phyloP scores from a whole-genome alignment of 202 grass and related monocot species.

The Panicum virgatum region DNA sequence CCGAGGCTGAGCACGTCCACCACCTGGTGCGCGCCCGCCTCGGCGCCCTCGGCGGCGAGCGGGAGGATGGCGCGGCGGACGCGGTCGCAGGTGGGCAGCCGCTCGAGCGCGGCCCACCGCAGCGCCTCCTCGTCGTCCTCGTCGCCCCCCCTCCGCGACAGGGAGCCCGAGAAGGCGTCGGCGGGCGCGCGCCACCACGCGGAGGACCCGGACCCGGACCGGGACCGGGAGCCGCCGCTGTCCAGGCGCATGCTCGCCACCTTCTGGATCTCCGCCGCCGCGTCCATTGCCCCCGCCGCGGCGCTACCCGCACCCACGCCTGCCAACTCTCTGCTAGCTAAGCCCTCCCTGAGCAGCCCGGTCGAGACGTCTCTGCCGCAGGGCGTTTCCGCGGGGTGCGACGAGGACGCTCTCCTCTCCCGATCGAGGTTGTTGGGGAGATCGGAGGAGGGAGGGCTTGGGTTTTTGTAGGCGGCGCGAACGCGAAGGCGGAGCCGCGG shows the following conservation, averaged over 20 bases:
- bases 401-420: background rate
- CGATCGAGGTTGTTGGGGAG: background rate
- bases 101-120: constrained; percentile 84
- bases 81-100: constrained; percentile 73
- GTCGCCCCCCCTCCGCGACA: background rate
- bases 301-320: background rate
- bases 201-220: constrained; percentile 32
- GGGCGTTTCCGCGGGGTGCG: background rate
- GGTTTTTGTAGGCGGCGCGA: background rate
- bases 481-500: background rate
- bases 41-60: background rate
- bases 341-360: background rate
- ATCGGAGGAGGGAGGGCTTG: background rate
- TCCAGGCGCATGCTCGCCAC: constrained; percentile 51
- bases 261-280: constrained; percentile 51
- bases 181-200: constrained; percentile 59
- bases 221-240: no score
- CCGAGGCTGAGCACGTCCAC: constrained; percentile 62
- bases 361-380: background rate
- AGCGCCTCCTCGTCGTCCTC: constrained; percentile 91
- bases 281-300: constrained; percentile 22
- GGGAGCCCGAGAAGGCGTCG: constrained; percentile 71
- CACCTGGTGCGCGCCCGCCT: background rate
- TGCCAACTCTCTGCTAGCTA: background rate
- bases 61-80: constrained; percentile 67